Evolutionary conservation across 805 yeast genomes (phyloP), one percentile per base, ranked within the genome.

Genomic region (Blastobotrys peoriensis): DNA sequence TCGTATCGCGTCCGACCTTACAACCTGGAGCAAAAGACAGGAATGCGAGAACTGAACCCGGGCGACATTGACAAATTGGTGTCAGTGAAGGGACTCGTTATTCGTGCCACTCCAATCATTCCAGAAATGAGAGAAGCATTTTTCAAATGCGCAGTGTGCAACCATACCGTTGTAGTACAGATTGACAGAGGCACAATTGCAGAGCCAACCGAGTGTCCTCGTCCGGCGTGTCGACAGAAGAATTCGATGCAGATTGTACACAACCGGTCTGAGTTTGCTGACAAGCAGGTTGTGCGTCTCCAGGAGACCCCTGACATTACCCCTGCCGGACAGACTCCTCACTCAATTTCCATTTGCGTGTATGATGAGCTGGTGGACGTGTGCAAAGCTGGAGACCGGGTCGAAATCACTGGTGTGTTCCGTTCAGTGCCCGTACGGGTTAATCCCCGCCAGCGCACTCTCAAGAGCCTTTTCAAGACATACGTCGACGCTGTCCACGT

Each of bases 311-410:
- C 96, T 0, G 98, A 93, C 64, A 73, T 79, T 50, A 95, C 91
- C 13, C 98, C 98, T 3, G 98, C 86, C 66, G 98, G 98, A 15
- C 98, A 93, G 66, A 93, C 98, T 2, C 98, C 98, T 1, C 98
- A 93, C 64, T 83, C 96, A 10, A 86, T 93, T 39, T 86, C 95
- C 4, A 69, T 93, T 22, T 87, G 96, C 69, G 95, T 86, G 1
- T 93, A 91, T 61, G 98, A 93, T 64, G 98, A 93, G 62, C 72
- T 93, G 49, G 98, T 93, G 1, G 98, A 93, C 63, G 74, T 85
- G 43, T 84, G 95, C 58, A 77, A 95, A 56, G 97, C 98, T 5
- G 98, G 98, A 72, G 98, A 93, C 64, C 77, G 97, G 47, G 76
- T 93, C 38, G 96, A 91, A 63, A 94, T 89, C 16, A 88, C 96